These are phyloP conservation scores for Jasminum sambac DNA, from an alignment of 257 asterid genomes.

Conservation along the genomic window DNA sequence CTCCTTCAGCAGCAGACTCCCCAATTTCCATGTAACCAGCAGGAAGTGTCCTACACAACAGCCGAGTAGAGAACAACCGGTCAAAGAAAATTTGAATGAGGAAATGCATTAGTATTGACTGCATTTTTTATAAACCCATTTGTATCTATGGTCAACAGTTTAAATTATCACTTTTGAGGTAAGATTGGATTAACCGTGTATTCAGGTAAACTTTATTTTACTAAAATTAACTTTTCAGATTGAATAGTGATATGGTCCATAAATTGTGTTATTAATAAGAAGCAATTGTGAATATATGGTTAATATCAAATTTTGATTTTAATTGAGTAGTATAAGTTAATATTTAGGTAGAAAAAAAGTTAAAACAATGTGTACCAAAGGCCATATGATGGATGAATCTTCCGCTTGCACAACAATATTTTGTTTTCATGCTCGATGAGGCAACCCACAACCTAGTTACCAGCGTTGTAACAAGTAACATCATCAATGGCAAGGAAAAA, in stretches of 20 bases:
- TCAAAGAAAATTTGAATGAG: neutral
- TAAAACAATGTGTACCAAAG: conserved; percentile 64
- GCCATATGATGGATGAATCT: conserved; percentile 90
- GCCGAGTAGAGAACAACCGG: conserved; percentile 1
- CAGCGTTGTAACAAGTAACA: conserved; percentile 12
- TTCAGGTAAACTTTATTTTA: no score
- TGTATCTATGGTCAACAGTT: neutral
- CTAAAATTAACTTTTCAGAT: no score
- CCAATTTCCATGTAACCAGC: conserved; percentile 99
- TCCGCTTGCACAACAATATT: conserved; percentile 80
- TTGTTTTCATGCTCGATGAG: conserved; percentile 91
- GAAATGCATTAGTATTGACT: neutral
- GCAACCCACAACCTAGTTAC: conserved; percentile 85
- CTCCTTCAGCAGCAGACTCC: conserved; percentile 91
- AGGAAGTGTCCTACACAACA: conserved; percentile 79
- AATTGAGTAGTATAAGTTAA: no score
- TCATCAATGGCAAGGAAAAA: conserved; percentile 8
- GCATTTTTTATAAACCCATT: neutral
- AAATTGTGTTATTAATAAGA: no score
- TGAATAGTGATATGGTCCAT: no score
- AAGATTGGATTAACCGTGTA: neutral
- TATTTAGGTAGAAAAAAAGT: no score
- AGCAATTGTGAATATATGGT: no score
- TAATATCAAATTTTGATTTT: no score
- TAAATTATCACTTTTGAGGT: neutral